Base-by-base conservation (phyloP, 2,329 filamentous ascomycete genomes). In the Paradendryphiella salina region DNA sequence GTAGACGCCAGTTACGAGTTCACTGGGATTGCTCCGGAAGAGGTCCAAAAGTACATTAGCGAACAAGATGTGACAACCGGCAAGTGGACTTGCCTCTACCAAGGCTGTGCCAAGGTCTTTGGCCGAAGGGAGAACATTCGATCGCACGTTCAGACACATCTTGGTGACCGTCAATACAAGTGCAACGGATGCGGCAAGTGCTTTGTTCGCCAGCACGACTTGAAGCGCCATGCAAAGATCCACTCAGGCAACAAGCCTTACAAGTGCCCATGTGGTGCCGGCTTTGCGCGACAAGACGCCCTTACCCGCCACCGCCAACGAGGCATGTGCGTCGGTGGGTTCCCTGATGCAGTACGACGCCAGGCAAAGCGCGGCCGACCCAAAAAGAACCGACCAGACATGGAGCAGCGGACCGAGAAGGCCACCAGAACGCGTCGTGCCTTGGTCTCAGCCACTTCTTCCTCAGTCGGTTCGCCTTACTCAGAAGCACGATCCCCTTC, bases 61-160 rank as follows among this genome's bases (percentile, higher is more conserved):
- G 73, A 77, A 50, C 78, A 78, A 53, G 70, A 76, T 36, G 64
- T 70, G 4, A 61, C 62, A 13, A 75, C 71, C 44, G 72, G 74
- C 56, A 74, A 77, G 31, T 80, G 77, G 73, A 77, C 72, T 9
- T 80, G 78, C 63, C 67, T 80, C 13, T 80, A 73, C 63, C 78
- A 90, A 7, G 86, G 85, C 21, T 99, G 94, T 74, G 83, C 86
- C 62, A 96, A 96, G 74, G 84, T 86, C 45, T 97, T 99, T 70
- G 93, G 92, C n/a, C 85, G 94, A 63, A 96, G 96, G 73, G 94
- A 99, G 74, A 97, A 99, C 76, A 96, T 97, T 79, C 96, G 96
- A 72, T 96, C 92, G 0, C 94, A 99, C 72, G 90, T 99, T 11
- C 94, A 99, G 75, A 99, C 94, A 3, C 94, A 99, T 75, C 86